A percentile compares a stretch with the other conserved stretches of the same genome.
phyloP scores from a whole-genome alignment of 2,329 filamentous ascomycete species.

The Aspergillus floridensis region DNA sequence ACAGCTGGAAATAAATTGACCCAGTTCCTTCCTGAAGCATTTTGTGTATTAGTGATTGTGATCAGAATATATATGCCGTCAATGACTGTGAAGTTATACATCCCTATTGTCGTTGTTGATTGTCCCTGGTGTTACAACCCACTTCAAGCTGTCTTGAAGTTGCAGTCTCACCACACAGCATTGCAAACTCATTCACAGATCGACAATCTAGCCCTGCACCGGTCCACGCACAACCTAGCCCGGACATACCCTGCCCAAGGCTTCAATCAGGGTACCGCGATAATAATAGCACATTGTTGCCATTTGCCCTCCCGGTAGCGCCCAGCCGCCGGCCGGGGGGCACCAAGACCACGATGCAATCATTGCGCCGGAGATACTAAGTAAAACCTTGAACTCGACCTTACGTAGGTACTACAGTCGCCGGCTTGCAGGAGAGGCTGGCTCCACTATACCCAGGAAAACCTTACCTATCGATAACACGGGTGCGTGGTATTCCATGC shows the following conservation, averaged over 20 bases:
- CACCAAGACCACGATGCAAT: constrained; percentile 2
- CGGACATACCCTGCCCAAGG: background rate
- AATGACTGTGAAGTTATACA: too few relatives aligned
- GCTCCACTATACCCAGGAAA: background rate
- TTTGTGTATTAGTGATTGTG: too few relatives aligned
- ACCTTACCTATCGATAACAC: too few relatives aligned
- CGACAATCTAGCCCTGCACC: background rate
- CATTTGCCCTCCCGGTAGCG: too few relatives aligned
- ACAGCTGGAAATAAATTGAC: too few relatives aligned
- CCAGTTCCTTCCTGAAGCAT: too few relatives aligned
- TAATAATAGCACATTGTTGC: constrained; percentile 8
- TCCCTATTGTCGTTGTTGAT: too few relatives aligned
- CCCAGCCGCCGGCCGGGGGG: background rate
- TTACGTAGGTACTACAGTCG: background rate
- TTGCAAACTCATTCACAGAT: too few relatives aligned
- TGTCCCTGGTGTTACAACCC: too few relatives aligned
- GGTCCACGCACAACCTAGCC: background rate
- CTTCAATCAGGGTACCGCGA: background rate
- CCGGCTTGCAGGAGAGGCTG: background rate
- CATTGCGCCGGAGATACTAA: constrained; percentile 3
- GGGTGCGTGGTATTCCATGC: background rate
- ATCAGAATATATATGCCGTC: too few relatives aligned
- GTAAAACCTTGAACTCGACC: background rate
- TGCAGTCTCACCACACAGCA: too few relatives aligned
- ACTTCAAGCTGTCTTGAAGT: too few relatives aligned